Evolutionary conservation across 495 filamentous ascomycete species (phyloP), one percentile per base, ranked within the genome.

Genomic region (Penicillium mononematosum): DNA sequence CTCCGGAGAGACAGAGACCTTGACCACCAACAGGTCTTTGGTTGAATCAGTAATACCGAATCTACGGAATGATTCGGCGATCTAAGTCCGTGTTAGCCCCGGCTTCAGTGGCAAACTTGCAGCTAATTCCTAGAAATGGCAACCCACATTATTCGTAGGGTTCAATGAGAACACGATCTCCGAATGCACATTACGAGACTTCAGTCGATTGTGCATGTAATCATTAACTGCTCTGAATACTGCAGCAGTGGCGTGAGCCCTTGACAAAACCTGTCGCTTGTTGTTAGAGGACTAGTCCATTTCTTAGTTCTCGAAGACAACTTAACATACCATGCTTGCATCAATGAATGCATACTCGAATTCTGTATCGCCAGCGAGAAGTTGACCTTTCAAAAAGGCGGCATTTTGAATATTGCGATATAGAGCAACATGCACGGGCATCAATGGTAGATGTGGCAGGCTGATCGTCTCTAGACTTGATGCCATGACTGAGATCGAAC

Each of bases 291-390:
- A 11, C 8, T 14, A 19, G 10, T 29, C 2, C 32, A 7, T 17
- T 39, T 24, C 22, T n/a, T n/a, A 27, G 16, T 9, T 17, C 36
- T 59, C 29, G 36, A 20, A 3, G 29, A 20, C 32, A 19, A 0
- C n/a, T 24, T 2, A 20, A 58, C 64, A 53, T 69, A 92, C 84
- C 69, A 84, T 79, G 50, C 78, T 83, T 1, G 91, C 91, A 71
- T 98, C 92, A 45, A 98, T 84, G 50, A 98, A 88, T 5, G 93
- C 93, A 77, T 96, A 97, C 70, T 97, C 90, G 63, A 89, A 98
- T 12, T 87, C 87, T 24, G 80, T 60, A 60, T 96, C 96, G 10
- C 88, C 87, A 3, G 84, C 81, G 8, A 97, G 74, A 16, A 98
- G 81, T 71, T 96, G 92, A 56, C 86, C 73, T 8, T 89, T 86